phyloP scores from a whole-genome alignment of 352 stramenopile genomes.

The Phytophthora syringae region DNA sequence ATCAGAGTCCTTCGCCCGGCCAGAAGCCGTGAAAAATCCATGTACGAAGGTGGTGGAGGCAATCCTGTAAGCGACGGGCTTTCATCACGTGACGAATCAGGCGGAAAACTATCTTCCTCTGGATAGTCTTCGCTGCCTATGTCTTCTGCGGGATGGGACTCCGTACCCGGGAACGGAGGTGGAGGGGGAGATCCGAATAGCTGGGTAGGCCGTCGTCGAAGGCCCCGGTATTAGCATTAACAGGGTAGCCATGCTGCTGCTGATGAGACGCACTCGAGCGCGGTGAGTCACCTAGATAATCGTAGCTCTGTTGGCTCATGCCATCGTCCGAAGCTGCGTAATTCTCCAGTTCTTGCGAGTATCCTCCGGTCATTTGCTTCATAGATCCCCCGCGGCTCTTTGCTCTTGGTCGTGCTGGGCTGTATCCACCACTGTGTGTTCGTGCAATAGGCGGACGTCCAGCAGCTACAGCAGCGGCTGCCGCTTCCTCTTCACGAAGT shows the following conservation, averaged over 20 bases:
- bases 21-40: conserved; percentile 60
- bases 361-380: conserved; percentile 19
- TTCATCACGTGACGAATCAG: conserved; percentile 25
- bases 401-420: conserved; percentile 10
- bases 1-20: conserved; percentile 34
- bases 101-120: conserved; percentile 45
- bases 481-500: conserved; percentile 58
- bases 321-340: conserved; percentile 45
- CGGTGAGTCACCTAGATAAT: conserved; percentile 39
- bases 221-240: conserved; percentile 19
- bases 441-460: conserved; percentile 33
- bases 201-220: conserved; percentile 19
- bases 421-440: conserved; percentile 37
- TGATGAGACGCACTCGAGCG: conserved; percentile 32
- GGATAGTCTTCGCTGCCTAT: conserved; percentile 21
- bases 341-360: conserved; percentile 29
- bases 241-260: conserved; percentile 12
- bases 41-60: conserved; percentile 57
- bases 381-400: conserved; percentile 32
- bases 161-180: conserved; percentile 23
- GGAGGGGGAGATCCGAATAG: conserved; percentile 30
- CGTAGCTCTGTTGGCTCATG: conserved; percentile 41
- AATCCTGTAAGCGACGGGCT: conserved; percentile 36
- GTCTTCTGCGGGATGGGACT: conserved; percentile 6
- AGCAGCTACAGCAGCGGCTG: conserved; percentile 23